A percentile compares a stretch with the other conserved stretches of the same genome.
Evolutionary conservation across 306 rosid genomes (phyloP).

Genomic region (Fagus sylvatica): DNA sequence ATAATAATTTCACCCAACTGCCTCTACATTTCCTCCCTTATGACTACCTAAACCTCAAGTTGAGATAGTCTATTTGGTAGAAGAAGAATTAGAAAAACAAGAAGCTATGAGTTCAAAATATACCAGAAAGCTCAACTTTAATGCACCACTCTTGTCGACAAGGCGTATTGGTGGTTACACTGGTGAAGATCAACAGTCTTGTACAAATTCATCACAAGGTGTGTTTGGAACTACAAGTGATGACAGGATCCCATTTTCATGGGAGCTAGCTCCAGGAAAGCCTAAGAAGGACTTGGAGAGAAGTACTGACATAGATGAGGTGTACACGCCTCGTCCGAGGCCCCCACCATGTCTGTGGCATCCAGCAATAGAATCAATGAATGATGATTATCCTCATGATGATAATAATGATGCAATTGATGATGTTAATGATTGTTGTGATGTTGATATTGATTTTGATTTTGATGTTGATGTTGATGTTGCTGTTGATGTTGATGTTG

Average conservation of each 20-base stretch:
- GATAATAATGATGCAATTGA: slow-evolving; percentile 5
- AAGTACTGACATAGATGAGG: slow-evolving; percentile 6
- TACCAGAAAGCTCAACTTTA: slow-evolving; percentile 65
- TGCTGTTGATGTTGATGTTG: neutral
- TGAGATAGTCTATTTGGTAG: slow-evolving; percentile 14
- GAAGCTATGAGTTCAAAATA: slow-evolving; percentile 36
- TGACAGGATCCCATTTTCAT: slow-evolving; percentile 75
- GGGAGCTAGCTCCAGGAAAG: slow-evolving; percentile 78
- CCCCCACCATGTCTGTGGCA: slow-evolving; percentile 61
- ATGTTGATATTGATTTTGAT: slow-evolving; percentile 4
- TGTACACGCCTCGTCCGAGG: slow-evolving; percentile 50
- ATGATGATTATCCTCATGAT: slow-evolving; percentile 19
- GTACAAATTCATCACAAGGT: slow-evolving; percentile 11
- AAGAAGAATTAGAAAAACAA: slow-evolving; percentile 17
- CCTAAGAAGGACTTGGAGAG: slow-evolving; percentile 54
- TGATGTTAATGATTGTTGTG: neutral
- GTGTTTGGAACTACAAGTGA: slow-evolving; percentile 33
- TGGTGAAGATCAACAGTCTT: slow-evolving; percentile 23
- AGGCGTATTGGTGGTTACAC: slow-evolving; percentile 37
- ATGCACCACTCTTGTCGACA: slow-evolving; percentile 69
- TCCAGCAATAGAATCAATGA: slow-evolving; percentile 16
- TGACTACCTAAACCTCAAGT: slow-evolving; percentile 9
- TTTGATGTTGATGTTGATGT: slow-evolving; percentile 30
- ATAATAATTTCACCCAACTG: slow-evolving; percentile 45
- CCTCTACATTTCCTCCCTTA: slow-evolving; percentile 15